Base-by-base conservation (phyloP, 2,329 filamentous ascomycete genomes). In the Colletotrichum navitas region DNA sequence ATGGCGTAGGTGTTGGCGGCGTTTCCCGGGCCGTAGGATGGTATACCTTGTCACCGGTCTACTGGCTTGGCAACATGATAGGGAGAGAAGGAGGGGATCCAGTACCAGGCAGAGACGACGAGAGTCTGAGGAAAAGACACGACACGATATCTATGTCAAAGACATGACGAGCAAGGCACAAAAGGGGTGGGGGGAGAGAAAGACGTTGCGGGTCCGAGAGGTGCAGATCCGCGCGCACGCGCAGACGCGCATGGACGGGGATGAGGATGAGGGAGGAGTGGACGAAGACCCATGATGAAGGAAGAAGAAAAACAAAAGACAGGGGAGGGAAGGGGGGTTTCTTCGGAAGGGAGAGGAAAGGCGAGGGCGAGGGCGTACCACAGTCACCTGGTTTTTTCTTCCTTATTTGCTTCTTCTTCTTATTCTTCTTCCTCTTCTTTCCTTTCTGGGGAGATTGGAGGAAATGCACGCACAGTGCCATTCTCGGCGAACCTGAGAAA, bases 101-200 rank as follows among this genome's bases (percentile, higher is more conserved):
- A 21, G 52, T 36, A 24, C 18, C n/a, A 54, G 60, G 12, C 47
- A 61, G 63, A 68, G 63, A 63, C 58, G 52, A 54, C 43, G 41
- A 49, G 55, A 49, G 63, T 66, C 12, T 58, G 56, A 61, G 63
- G 39, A 43, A 59, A 45, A 66, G 68, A 70, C 68, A 71, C 34
- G 63, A 39, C 29, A 59, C 32, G 18, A 8, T n/a, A 45, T 8
- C 21, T 34, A 47, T 52, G 49, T 52, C n/a, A 26, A 41, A 63
- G 45, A 68, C 36, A 68, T 24, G 61, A 24, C 41, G 61, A 54
- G 61, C 36, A 39, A 63, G 61, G 32, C 24, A 43, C 26, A 36
- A 32, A 47, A 45, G 43, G 41, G 41, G n/a, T n/a, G 43, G 41
- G 16, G 39, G 5, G 39, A 16, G 14, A 43, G 10, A 18, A 43